Base-by-base conservation (phyloP, 2,329 filamentous ascomycete genomes). In the Bipolaris victoriae region DNA sequence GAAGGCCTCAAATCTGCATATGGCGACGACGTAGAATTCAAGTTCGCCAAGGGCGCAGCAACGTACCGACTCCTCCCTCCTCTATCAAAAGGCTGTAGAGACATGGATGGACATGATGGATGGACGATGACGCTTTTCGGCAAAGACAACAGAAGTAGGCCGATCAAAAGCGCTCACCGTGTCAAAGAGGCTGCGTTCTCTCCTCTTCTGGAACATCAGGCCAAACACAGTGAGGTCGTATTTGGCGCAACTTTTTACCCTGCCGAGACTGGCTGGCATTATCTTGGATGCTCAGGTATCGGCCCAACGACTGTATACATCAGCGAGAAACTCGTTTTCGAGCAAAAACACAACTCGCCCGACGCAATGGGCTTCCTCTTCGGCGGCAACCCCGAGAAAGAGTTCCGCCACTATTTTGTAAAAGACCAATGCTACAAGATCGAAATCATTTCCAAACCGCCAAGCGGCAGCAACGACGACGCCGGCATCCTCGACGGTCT, bases 361-460 rank as follows among this genome's bases (percentile, higher is more conserved):
- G 81, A 84, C 22, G 86, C 87, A 10, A 84, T 86, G 44, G 83
- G 84, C 3, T 90, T 90, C 79, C 87, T 89, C 59, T 86, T 88
- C 18, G 81, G 80, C 16, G 88, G 84, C 2, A 90, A 87, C 0
- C 77, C 82, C 3, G 88, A 91, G 70, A 85, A 89, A 63, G 83
- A 83, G 45, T 87, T 86, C 11, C 78, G 77, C 1, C 81, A 86
- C 52, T 72, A 82, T 4, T 79, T 90, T 52, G 82, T 83, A 58
- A 84, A 84, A 64, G 87, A 85, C 7, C 79, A 85, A 62, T 79
- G 80, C 0, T 90, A 90, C 77, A 67, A 82, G 49, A 82, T 85
- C 59, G 78, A 84, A 0, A 81, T 88, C 26, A 81, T 87, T 62
- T 81, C 90, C 20, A 80, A 82, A 22, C 82, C 86, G 13, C 83